These are phyloP conservation scores for Nicotiana benthamiana DNA, from an alignment of 257 asterid species.

Conservation along the genomic window DNA sequence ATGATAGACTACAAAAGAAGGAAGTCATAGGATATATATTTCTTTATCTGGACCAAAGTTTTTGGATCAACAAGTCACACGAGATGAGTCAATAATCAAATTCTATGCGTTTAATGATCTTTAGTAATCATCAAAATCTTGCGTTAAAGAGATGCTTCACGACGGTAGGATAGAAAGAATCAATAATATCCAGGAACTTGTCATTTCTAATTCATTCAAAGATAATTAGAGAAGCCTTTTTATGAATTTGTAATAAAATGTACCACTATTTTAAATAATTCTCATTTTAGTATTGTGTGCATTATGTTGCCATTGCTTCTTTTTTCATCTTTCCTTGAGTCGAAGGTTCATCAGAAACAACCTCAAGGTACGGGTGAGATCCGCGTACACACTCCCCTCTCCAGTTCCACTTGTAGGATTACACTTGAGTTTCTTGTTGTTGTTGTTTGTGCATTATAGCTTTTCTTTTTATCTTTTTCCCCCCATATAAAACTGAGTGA, in stretches of 20 bases:
- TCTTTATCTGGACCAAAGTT: neutral
- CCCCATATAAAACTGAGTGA: too few relatives aligned
- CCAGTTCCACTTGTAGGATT: too few relatives aligned
- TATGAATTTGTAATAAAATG: neutral
- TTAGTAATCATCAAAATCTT: neutral
- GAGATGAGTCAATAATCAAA: neutral
- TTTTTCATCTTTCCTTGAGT: too few relatives aligned
- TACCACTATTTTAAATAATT: neutral
- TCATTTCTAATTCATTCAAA: neutral
- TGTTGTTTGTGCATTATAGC: too few relatives aligned
- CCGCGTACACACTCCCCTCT: too few relatives aligned
- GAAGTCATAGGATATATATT: neutral
- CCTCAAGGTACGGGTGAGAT: too few relatives aligned
- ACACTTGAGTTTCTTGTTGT: too few relatives aligned
- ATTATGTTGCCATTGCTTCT: neutral
- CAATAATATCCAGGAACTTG: neutral
- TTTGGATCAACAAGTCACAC: neutral
- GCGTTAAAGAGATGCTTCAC: neutral
- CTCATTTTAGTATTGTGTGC: neutral
- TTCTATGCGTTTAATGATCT: neutral
- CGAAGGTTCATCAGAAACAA: too few relatives aligned
- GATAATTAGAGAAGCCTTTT: neutral
- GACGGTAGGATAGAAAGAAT: neutral
- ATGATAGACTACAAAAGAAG: neutral
- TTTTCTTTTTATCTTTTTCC: too few relatives aligned